These are phyloP conservation scores for Spathaspora hagerdaliae DNA, from an alignment of 805 yeast genomes.

Conservation along the genomic window DNA sequence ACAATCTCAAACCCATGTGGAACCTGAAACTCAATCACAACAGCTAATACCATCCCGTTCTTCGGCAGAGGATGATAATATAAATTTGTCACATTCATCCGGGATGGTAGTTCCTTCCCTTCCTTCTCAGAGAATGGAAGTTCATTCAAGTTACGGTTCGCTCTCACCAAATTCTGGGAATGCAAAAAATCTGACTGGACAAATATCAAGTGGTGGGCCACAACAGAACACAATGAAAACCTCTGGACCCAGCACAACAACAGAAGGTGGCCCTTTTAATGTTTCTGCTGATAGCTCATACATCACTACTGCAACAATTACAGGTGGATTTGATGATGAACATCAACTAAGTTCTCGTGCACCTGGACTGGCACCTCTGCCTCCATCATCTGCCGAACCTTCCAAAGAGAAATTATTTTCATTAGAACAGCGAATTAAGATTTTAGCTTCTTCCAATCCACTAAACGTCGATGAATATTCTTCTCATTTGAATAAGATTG, in stretches of 20 bases:
- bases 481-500: constrained; percentile 32
- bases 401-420: background rate
- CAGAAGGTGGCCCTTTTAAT: background rate
- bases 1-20: background rate
- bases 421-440: constrained; percentile 15
- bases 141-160: background rate
- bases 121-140: background rate
- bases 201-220: background rate
- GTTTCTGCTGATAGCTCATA: constrained; percentile 1
- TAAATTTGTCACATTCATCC: background rate
- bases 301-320: background rate
- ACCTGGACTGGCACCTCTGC: background rate
- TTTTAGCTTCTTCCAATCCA: constrained; percentile 26
- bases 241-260: background rate
- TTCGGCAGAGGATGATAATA: too few species aligned
- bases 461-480: constrained; percentile 30
- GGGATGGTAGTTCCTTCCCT: background rate
- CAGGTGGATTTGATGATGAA: background rate
- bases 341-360: background rate
- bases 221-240: background rate
- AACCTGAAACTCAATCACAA: background rate
- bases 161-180: background rate
- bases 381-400: constrained; percentile 1
- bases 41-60: background rate
- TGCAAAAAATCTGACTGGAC: background rate